phyloP scores from a whole-genome alignment of 768 basidiomycete species.

The Mycena belliarum region DNA sequence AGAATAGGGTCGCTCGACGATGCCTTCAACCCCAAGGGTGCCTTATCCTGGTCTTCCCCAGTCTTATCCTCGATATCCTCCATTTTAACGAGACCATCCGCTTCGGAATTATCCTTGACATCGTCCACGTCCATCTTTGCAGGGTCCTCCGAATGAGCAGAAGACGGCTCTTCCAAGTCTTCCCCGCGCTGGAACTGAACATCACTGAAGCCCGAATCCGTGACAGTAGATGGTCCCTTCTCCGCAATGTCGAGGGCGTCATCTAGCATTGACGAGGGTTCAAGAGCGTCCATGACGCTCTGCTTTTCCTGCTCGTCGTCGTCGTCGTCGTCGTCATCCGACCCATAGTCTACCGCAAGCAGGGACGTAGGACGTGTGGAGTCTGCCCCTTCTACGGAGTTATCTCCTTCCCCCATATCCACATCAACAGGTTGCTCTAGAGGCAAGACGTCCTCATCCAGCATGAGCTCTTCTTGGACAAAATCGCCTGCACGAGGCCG shows the following conservation, averaged over 20 bases:
- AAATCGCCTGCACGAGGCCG: slow-evolving; percentile 39
- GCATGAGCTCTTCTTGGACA: slow-evolving; percentile 35
- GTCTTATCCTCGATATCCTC: slow-evolving; percentile 14
- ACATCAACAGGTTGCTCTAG: slow-evolving; percentile 28
- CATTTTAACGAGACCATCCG: slow-evolving; percentile 22
- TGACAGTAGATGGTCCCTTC: slow-evolving; percentile 28
- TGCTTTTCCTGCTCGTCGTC: slow-evolving; percentile 55
- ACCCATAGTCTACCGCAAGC: slow-evolving; percentile 54
- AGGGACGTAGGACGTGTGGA: slow-evolving; percentile 30
- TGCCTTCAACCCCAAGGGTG: slow-evolving; percentile 50
- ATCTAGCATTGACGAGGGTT: slow-evolving; percentile 53
- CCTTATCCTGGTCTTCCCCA: background rate
- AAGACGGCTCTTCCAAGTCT: slow-evolving; percentile 58
- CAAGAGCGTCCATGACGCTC: slow-evolving; percentile 60
- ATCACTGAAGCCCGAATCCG: slow-evolving; percentile 21
- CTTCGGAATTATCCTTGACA: background rate
- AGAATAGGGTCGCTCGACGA: slow-evolving; percentile 59
- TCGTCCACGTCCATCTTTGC: slow-evolving; percentile 32
- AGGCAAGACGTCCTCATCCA: slow-evolving; percentile 20
- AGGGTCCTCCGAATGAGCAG: slow-evolving; percentile 26
- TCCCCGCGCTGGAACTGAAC: slow-evolving; percentile 33
- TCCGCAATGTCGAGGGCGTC: slow-evolving; percentile 56
- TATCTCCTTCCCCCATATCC: slow-evolving; percentile 22
- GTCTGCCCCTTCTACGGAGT: slow-evolving; percentile 1
- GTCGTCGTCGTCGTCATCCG: slow-evolving; percentile 69